These are phyloP conservation scores for Calycina herbarum DNA, from an alignment of 2,329 filamentous ascomycete species.

Conservation along the genomic window DNA sequence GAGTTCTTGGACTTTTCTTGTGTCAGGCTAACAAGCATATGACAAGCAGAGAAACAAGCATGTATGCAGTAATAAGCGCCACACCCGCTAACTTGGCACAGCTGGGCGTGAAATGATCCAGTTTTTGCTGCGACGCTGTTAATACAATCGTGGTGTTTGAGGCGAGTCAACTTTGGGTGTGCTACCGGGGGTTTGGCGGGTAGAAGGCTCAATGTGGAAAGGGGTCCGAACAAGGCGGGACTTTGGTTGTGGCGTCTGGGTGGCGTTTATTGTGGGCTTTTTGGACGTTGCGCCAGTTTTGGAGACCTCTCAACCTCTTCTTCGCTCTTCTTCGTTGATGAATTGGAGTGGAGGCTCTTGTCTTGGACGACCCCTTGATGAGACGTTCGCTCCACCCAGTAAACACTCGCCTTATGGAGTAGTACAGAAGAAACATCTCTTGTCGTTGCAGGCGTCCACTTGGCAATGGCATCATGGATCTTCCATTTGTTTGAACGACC, in stretches of 20 bases:
- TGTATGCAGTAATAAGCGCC: conserved; percentile 9
- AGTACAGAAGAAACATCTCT: not conserved
- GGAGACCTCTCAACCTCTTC: no score
- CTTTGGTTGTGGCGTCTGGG: not conserved
- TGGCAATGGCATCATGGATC: not conserved
- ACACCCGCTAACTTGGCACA: conserved; percentile 14
- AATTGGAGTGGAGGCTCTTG: not conserved
- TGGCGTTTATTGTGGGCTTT: not conserved
- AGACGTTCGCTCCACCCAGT: not conserved
- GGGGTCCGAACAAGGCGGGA: not conserved
- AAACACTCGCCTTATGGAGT: not conserved
- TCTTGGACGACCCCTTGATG: not conserved
- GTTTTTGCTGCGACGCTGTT: conserved; percentile 13
- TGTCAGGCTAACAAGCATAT: conserved; percentile 13
- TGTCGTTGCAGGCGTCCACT: not conserved
- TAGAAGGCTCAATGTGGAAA: not conserved
- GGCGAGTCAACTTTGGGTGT: conserved; percentile 2
- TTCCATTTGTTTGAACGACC: not conserved
- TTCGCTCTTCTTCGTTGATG: no score
- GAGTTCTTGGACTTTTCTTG: conserved; percentile 5
- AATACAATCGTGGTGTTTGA: conserved; percentile 13
- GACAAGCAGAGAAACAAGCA: conserved; percentile 8
- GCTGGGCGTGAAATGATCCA: not conserved
- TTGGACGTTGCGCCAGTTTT: no score
- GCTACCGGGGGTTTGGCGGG: not conserved